Percentiles rank a stretch among this genome's conserved stretches.
Conservation (phyloP, 306 rosid genomes). For the Vigna hirtella region DNA sequence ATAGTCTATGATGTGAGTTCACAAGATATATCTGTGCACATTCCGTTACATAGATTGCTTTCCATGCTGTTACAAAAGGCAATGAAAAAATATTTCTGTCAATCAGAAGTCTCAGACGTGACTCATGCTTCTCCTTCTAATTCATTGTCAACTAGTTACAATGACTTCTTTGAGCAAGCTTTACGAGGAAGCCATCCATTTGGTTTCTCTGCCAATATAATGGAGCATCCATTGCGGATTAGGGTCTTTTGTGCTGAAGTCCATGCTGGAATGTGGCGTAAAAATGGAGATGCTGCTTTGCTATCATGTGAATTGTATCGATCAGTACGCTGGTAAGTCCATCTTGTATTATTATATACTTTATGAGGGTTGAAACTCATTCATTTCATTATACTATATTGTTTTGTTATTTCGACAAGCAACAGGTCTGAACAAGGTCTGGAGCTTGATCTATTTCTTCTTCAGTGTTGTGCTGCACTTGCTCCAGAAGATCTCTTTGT, state of each 20-base stretch:
- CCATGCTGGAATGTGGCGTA: conserved; percentile 98
- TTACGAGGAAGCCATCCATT: conserved; percentile 82
- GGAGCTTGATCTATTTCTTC: conserved; percentile 96
- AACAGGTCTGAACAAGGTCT: conserved; percentile 93
- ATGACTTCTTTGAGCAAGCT: conserved; percentile 74
- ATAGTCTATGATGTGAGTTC: conserved; percentile 86
- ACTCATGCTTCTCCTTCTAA: conserved; percentile 50
- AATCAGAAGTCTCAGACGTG: conserved; percentile 54
- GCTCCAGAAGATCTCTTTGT: conserved; percentile 86
- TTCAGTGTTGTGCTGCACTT: conserved; percentile 93
- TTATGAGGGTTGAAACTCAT: conserved; percentile 30
- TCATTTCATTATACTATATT: conserved; percentile 19
- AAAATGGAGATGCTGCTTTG: conserved; percentile 84
- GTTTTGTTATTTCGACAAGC: conserved; percentile 21
- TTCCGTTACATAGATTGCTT: conserved; percentile 87
- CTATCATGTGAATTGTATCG: conserved; percentile 86
- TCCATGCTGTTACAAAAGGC: conserved; percentile 85
- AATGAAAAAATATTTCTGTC: conserved; percentile 72
- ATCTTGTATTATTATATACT: conserved; percentile 36
- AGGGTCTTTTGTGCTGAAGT: conserved; percentile 96
- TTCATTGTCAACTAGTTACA: conserved; percentile 52
- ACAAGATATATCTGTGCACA: conserved; percentile 86
- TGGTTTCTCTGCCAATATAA: conserved; percentile 89
- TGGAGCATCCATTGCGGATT: conserved; percentile 97
- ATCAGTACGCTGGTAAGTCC: conserved; percentile 83